phyloP scores from a whole-genome alignment of 129 eudicot species.

The Chrysanthemum seticuspe region DNA sequence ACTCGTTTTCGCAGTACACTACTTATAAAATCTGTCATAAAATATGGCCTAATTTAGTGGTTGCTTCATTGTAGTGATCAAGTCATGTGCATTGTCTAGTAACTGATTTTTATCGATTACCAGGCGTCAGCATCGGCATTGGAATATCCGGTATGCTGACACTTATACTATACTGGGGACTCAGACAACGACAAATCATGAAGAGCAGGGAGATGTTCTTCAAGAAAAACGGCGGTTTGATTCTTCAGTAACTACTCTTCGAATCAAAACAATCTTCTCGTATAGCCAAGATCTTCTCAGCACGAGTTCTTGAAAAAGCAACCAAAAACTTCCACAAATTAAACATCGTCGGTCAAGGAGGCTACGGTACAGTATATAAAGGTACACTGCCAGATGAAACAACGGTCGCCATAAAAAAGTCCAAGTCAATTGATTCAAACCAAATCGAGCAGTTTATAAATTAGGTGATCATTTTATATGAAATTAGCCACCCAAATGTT shows the following conservation, averaged over 20 bases:
- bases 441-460: slow-evolving; percentile 32
- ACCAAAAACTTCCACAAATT: slow-evolving; percentile 23
- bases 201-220: slow-evolving; percentile 25
- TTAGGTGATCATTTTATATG: slow-evolving; percentile 24
- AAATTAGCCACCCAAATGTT: slow-evolving; percentile 28
- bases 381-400: slow-evolving; percentile 17
- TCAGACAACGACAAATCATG: slow-evolving; percentile 19
- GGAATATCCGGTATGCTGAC: slow-evolving; percentile 9
- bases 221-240: slow-evolving; percentile 25
- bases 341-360: slow-evolving; percentile 19
- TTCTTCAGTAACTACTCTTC: slow-evolving; percentile 21
- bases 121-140: slow-evolving; percentile 22
- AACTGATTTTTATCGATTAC: not conserved
- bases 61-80: not conserved
- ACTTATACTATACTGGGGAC: slow-evolving; percentile 15
- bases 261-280: slow-evolving; percentile 18
- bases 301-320: slow-evolving; percentile 20
- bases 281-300: slow-evolving; percentile 7
- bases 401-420: slow-evolving; percentile 15
- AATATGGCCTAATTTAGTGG: not conserved
- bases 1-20: not conserved
- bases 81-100: not conserved
- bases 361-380: slow-evolving; percentile 23
- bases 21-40: not conserved
- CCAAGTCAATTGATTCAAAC: slow-evolving; percentile 15